These are phyloP conservation scores for Thoreauomyces humboldtii DNA, from an alignment of 192 early-diverging fungal genomes.

Conservation along the genomic window DNA sequence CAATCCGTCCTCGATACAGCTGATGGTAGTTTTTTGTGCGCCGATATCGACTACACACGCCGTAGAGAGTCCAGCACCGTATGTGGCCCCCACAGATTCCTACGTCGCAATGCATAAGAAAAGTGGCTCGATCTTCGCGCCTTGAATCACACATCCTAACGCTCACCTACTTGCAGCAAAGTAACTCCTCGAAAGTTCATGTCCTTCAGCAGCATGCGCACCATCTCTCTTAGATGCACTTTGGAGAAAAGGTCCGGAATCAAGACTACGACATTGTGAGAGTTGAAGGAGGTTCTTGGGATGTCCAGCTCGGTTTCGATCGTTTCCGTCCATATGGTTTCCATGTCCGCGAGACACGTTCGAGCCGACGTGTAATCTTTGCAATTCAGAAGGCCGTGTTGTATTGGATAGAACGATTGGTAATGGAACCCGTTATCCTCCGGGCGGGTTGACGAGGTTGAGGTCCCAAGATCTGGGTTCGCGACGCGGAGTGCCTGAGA, in stretches of 20 bases:
- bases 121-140: too few relatives aligned
- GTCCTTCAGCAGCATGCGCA: constrained; percentile 66
- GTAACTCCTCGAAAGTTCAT: constrained; percentile 77
- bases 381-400: constrained; percentile 74
- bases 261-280: constrained; percentile 71
- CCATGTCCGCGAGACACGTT: constrained; percentile 71
- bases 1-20: constrained; percentile 83
- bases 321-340: constrained; percentile 74
- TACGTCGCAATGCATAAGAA: too few relatives aligned
- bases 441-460: too few relatives aligned
- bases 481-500: too few relatives aligned
- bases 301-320: constrained; percentile 72
- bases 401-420: constrained; percentile 69
- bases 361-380: constrained; percentile 67
- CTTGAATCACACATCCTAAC: too few relatives aligned
- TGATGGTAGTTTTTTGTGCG: constrained; percentile 80
- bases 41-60: constrained; percentile 91
- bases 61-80: constrained; percentile 81
- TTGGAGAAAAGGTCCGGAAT: constrained; percentile 77
- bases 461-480: too few relatives aligned
- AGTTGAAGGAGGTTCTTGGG: constrained; percentile 49
- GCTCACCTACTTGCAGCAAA: constrained; percentile 53
- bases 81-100: constrained; percentile 77
- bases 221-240: constrained; percentile 59
- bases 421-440: too few relatives aligned